These are phyloP conservation scores for Emmonsia crescens DNA, from an alignment of 2,329 filamentous ascomycete species.

Conservation along the genomic window DNA sequence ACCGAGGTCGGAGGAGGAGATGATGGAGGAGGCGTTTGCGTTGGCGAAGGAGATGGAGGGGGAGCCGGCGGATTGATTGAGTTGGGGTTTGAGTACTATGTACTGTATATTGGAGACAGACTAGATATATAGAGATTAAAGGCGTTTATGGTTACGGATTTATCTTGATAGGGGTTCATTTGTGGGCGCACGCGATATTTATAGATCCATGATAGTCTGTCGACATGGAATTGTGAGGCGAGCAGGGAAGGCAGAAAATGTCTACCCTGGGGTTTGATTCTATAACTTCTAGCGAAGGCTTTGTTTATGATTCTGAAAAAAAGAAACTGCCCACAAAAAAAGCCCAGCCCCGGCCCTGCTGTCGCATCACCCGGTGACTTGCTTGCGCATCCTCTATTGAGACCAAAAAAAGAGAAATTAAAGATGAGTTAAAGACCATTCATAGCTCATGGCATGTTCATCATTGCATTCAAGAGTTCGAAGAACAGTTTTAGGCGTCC, in stretches of 20 bases:
- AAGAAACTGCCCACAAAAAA: not conserved
- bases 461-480: not conserved
- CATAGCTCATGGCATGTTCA: not conserved
- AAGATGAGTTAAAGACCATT: not conserved
- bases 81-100: not conserved
- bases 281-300: not conserved
- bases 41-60: slow-evolving; percentile 48
- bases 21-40: slow-evolving; percentile 65
- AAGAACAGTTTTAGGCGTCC: slow-evolving; percentile 5
- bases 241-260: not conserved
- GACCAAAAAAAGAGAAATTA: not conserved
- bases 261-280: not conserved
- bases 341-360: not conserved
- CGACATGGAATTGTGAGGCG: not conserved
- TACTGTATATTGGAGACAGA: not conserved
- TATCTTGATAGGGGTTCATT: not conserved
- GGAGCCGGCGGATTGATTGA: slow-evolving; percentile 27
- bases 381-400: not conserved
- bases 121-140: not conserved
- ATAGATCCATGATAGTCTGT: not conserved
- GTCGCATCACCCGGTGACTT: not conserved
- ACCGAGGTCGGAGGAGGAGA: slow-evolving; percentile 60
- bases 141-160: not conserved
- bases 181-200: not conserved
- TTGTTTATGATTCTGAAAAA: not conserved